Conservation (phyloP, 371 early-diverging fungal genomes). For the Syncephalastrum racemosum region DNA sequence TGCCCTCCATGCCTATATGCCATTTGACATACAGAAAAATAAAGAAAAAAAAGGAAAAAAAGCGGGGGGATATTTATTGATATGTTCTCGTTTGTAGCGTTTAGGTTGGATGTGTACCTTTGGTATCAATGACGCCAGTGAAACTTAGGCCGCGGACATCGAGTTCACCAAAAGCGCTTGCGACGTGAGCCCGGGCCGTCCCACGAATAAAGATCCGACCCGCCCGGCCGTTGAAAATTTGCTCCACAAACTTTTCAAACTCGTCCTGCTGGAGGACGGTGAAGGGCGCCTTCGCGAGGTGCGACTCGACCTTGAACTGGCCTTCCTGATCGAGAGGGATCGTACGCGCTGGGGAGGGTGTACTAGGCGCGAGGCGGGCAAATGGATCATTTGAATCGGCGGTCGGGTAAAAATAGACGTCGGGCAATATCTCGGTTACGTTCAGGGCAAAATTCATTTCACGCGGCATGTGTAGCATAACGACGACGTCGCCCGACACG, state of each 20-base stretch:
- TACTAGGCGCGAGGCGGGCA: slow-evolving; percentile 28
- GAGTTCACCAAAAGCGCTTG: slow-evolving; percentile 40
- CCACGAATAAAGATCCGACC: slow-evolving; percentile 38
- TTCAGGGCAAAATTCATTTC: slow-evolving; percentile 48
- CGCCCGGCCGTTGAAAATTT: slow-evolving; percentile 14
- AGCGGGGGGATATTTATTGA: background rate
- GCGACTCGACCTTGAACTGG: slow-evolving; percentile 26
- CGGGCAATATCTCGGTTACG: slow-evolving; percentile 35
- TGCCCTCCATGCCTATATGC: slow-evolving; percentile 37
- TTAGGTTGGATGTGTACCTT: slow-evolving; percentile 22
- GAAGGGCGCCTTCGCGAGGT: slow-evolving; percentile 36
- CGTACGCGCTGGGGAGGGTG: slow-evolving; percentile 35
- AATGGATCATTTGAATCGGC: slow-evolving; percentile 33
- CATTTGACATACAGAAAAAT: slow-evolving; percentile 2
- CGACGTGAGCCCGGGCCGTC: slow-evolving; percentile 34
- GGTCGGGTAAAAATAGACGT: slow-evolving; percentile 34
- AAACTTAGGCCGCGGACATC: slow-evolving; percentile 39
- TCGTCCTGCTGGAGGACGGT: slow-evolving; percentile 39
- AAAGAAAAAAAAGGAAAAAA: background rate
- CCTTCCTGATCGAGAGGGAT: slow-evolving; percentile 5
- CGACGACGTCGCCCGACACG: slow-evolving; percentile 39
- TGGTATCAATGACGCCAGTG: slow-evolving; percentile 40
- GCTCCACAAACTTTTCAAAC: slow-evolving; percentile 33
- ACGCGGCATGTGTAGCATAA: slow-evolving; percentile 33
- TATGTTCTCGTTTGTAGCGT: background rate